Evolutionary conservation across 495 filamentous ascomycete genomes (phyloP), one percentile per base, ranked within the genome.

Genomic region (Tuber melanosporum): DNA sequence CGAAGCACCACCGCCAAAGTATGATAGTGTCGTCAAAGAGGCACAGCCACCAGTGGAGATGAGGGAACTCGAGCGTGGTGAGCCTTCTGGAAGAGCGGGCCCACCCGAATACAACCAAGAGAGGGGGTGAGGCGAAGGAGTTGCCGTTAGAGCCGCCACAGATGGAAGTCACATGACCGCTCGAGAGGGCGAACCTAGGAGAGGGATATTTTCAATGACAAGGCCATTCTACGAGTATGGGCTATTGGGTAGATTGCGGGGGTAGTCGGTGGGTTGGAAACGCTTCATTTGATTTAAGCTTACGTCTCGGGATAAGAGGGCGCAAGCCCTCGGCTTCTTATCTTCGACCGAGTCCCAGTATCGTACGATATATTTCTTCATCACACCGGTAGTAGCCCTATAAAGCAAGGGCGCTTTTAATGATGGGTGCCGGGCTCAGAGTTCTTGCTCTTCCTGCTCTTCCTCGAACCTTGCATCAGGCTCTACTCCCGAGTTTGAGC

Each of bases 1-100:
- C 26, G 80, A 81, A 69, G 79, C 79, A 14, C 80, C 80, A n/a
- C 80, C 80, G 39, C 80, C 80, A 39, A 73, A 32, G 15, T 81
- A 81, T 49, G 79, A 81, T n/a, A 72, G 22, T 45, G 72, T 81
- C 15, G 44, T 77, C 2, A 81, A 81, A 57, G 41, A 14, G 71
- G 17, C 44, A 32, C 41, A 43, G 36, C 22, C 22, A 45, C 12
- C 22, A 15, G 39, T n/a, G 17, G 36, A 46, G 39, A 72, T n/a
- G 44, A 46, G 22, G 36, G 72, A 80, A 20, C 39, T 70, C 9
- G 78, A 80, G 22, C 73, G 71, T 12, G 71, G 66, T 14, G 76
- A 78, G 15, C 22, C 75, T 43, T 70, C 74, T 14, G 73, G 57
- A 15, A 41, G 10, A 45, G 12, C 43, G 57, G 52, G 14, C 19